Conservation (phyloP, 2,329 filamentous ascomycete species). For the Ophiostoma angusticollis region DNA sequence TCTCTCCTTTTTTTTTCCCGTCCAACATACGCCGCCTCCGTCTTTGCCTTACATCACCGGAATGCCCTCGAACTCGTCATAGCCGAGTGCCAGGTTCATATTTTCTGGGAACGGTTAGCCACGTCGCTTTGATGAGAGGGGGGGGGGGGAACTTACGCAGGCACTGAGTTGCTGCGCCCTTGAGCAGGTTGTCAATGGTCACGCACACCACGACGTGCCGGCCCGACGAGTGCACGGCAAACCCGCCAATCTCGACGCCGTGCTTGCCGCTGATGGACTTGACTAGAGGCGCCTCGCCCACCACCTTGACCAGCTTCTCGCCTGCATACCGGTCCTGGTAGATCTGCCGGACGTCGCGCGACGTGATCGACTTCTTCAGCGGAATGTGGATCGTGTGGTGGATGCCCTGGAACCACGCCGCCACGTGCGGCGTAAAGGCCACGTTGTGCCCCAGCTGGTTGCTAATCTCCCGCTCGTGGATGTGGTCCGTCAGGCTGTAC, state of each 20-base stretch:
- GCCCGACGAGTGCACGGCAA: constrained; percentile 80
- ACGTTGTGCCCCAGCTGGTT: constrained; percentile 58
- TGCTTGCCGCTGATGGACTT: constrained; percentile 77
- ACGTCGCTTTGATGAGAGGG: not conserved
- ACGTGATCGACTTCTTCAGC: constrained; percentile 73
- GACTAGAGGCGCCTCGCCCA: constrained; percentile 75
- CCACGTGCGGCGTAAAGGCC: constrained; percentile 85
- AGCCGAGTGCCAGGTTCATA: constrained; percentile 86
- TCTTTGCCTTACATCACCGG: constrained; percentile 33
- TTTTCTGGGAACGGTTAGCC: constrained; percentile 46
- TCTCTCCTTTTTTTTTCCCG: too few relatives aligned
- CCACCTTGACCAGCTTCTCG: constrained; percentile 87
- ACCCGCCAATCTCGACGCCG: constrained; percentile 85
- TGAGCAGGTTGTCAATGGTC: constrained; percentile 86
- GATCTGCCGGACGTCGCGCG: constrained; percentile 80
- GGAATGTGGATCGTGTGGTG: constrained; percentile 85
- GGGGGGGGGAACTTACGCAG: constrained; percentile 50
- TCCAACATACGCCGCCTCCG: too few relatives aligned
- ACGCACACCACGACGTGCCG: constrained; percentile 90
- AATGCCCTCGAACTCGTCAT: constrained; percentile 80
- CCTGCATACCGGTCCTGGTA: constrained; percentile 95
- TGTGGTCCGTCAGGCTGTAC: constrained; percentile 84
- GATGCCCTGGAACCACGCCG: constrained; percentile 95
- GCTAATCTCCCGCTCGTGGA: constrained; percentile 87
- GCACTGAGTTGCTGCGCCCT: constrained; percentile 88